Evolutionary conservation across 2,329 filamentous ascomycete species (phyloP).

Genomic region (Sodiomyces alkalinus): DNA sequence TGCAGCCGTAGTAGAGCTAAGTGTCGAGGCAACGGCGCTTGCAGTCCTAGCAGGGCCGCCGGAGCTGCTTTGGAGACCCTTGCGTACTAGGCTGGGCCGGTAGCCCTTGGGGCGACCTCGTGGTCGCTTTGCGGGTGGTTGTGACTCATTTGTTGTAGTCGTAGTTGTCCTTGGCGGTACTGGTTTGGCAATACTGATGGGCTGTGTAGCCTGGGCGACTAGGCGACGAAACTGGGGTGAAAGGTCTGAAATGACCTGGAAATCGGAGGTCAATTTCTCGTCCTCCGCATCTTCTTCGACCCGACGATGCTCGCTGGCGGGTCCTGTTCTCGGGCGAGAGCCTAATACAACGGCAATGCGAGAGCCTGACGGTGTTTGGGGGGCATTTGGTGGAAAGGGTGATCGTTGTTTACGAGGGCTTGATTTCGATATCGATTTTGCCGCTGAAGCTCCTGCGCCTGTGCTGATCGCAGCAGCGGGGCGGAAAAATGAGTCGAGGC

Average conservation of each 20-base stretch:
- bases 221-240: conserved; percentile 6
- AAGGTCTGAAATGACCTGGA: conserved; percentile 11
- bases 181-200: conserved; percentile 6
- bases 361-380: conserved; percentile 3
- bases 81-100: conserved; percentile 17
- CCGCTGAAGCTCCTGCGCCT: too few species aligned
- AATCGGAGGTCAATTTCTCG: too few species aligned
- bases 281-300: too few species aligned
- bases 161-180: background rate
- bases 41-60: conserved; percentile 1
- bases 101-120: conserved; percentile 35
- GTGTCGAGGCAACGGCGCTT: too few species aligned
- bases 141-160: background rate
- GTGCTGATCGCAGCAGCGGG: too few species aligned
- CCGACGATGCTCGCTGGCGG: too few species aligned
- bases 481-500: too few species aligned
- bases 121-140: conserved; percentile 10
- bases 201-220: conserved; percentile 3
- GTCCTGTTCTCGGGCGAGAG: conserved; percentile 3
- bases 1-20: too few species aligned
- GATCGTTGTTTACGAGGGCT: too few species aligned
- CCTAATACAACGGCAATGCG: conserved; percentile 6
- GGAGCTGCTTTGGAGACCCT: conserved; percentile 6
- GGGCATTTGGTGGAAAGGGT: too few species aligned
- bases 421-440: too few species aligned